Evolutionary conservation across 225 moss, liverwort and hornwort genomes (phyloP), one percentile per base, ranked within the genome.

Genomic region (Takakia lepidozioides): DNA sequence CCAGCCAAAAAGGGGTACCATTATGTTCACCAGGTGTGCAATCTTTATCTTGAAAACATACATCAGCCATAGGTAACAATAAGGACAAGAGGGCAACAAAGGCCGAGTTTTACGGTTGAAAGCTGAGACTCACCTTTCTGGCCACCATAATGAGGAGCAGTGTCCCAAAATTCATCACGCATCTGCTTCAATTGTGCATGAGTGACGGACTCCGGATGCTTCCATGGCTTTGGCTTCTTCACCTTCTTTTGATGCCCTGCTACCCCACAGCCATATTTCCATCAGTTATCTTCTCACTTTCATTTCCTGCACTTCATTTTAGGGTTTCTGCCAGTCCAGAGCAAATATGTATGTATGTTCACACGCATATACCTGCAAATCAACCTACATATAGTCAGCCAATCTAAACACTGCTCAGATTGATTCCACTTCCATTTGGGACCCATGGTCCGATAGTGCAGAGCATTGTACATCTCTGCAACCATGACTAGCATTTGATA

Each of bases 121-220:
- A 15, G 43, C n/a, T n/a, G 51, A 51, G 38, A 60, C 32, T 25
- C 43, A 84, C 89, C 93, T 71, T 83, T 98, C 57, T 91, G 91
- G 2, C 98, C 98, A 27, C 98, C 98, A 52, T 98, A 98, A 50
- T 98, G 91, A 39, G 91, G 98, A 29, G 91, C 84, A 21, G 91
- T 98, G 56, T 98, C 98, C 98, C 98, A 98, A 70, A 98, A 98
- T 49, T 98, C 98, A 67, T 98, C 98, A 24, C 98, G 76, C 98
- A 87, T 85, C 68, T 76, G 87, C 81, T 85, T 90, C 70, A 98
- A 62, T 65, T 98, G 85, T 25, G 78, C 80, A 57, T 70, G 74
- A 27, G 69, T 81, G 27, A 98, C 73, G 28, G 63, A 63, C 58
- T 91, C 98, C 4, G 84, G 54, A 43, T 91, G 80, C 59, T 87